These are phyloP conservation scores for Botryotinia narcissicola DNA, from an alignment of 2,329 filamentous ascomycete species.

Conservation along the genomic window DNA sequence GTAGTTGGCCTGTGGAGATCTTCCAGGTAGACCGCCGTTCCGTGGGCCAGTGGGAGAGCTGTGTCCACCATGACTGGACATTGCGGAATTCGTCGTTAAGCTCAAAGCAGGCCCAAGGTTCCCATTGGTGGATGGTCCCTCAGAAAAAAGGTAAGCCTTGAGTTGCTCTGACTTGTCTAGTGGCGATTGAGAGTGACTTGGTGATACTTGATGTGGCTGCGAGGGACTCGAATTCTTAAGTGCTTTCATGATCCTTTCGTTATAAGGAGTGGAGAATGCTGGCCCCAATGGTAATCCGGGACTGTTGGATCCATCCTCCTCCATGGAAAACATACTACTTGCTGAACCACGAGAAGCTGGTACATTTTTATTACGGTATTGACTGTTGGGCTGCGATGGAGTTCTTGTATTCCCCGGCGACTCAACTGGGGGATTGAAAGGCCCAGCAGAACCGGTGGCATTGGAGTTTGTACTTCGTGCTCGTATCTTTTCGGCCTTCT, in stretches of 20 bases:
- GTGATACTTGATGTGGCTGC: constrained; percentile 17
- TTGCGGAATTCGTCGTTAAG: constrained; percentile 16
- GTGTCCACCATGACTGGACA: constrained; percentile 19
- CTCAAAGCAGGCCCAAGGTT: constrained; percentile 17
- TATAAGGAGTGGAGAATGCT: constrained; percentile 66
- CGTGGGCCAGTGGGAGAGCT: constrained; percentile 21
- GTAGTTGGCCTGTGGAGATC: constrained; percentile 25
- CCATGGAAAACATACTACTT: constrained; percentile 62
- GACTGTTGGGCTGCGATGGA: constrained; percentile 33
- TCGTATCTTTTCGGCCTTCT: constrained; percentile 71
- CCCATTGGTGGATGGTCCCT: constrained; percentile 21
- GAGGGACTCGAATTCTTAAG: constrained; percentile 34
- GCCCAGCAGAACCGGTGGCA: constrained; percentile 44
- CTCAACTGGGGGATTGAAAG: constrained; percentile 53
- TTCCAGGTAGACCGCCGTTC: constrained; percentile 22
- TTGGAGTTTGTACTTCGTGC: constrained; percentile 53
- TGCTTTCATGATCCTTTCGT: constrained; percentile 59
- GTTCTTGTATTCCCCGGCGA: constrained; percentile 41
- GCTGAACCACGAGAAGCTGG: constrained; percentile 47
- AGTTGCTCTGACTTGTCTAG: constrained; percentile 49
- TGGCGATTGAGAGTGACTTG: constrained; percentile 27
- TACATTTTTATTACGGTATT: constrained; percentile 41
- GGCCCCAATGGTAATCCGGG: constrained; percentile 57
- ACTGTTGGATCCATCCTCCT: constrained; percentile 60
- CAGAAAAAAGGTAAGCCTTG: constrained; percentile 54